phyloP scores from a whole-genome alignment of 2,329 filamentous ascomycete genomes.

The Fusarium sp. region DNA sequence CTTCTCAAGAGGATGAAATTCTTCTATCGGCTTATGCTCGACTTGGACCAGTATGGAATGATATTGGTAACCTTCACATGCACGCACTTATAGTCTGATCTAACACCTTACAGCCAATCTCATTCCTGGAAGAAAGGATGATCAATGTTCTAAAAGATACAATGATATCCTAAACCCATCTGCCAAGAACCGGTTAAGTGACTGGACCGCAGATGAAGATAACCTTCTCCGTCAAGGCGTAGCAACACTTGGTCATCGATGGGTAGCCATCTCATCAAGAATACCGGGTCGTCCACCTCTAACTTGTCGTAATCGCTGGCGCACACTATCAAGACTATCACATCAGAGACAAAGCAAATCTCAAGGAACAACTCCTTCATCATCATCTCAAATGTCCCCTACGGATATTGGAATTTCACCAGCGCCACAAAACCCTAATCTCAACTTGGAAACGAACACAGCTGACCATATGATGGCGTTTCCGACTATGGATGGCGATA shows the following conservation, averaged over 20 bases:
- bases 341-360: conserved; percentile 29
- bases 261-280: conserved; percentile 44
- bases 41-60: conserved; percentile 44
- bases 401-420: conserved; percentile 33
- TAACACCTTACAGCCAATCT: conserved; percentile 28
- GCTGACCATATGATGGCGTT: conserved; percentile 23
- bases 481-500: conserved; percentile 13
- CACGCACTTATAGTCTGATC: neutral
- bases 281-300: conserved; percentile 45
- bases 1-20: conserved; percentile 45
- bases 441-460: neutral
- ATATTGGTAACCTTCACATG: conserved; percentile 34
- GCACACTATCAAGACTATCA: conserved; percentile 29
- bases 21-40: conserved; percentile 45
- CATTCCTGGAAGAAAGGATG: conserved; percentile 47
- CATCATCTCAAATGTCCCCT: conserved; percentile 35
- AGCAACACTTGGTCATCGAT: conserved; percentile 41
- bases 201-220: conserved; percentile 46
- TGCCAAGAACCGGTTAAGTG: conserved; percentile 41
- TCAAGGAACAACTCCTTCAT: conserved; percentile 36
- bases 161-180: conserved; percentile 46
- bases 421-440: conserved; percentile 13
- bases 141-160: conserved; percentile 47
- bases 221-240: conserved; percentile 42
- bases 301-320: conserved; percentile 47